These are phyloP conservation scores for Trichoderma arundinaceum DNA, from an alignment of 2,329 filamentous ascomycete genomes.

Conservation along the genomic window DNA sequence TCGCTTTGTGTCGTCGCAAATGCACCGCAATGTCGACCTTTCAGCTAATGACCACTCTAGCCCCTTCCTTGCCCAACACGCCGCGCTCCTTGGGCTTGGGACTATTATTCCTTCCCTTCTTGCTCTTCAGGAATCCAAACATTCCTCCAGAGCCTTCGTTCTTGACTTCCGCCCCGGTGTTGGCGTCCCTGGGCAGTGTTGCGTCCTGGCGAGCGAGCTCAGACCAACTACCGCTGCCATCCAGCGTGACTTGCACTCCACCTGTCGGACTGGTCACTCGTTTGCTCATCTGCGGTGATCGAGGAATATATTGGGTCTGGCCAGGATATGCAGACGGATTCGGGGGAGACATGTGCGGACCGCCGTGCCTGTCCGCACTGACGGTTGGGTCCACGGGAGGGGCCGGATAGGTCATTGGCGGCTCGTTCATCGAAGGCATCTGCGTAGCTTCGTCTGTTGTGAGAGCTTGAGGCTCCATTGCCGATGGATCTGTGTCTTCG, in stretches of 20 bases:
- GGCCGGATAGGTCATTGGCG: slow-evolving; percentile 29
- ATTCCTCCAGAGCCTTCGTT: slow-evolving; percentile 73
- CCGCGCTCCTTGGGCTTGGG: slow-evolving; percentile 94
- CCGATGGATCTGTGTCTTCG: slow-evolving; percentile 5
- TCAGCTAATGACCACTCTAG: slow-evolving; percentile 77
- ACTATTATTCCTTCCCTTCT: slow-evolving; percentile 87
- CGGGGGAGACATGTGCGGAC: slow-evolving; percentile 37
- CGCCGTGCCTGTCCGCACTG: slow-evolving; percentile 1
- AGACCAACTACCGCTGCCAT: slow-evolving; percentile 88
- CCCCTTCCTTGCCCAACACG: slow-evolving; percentile 92
- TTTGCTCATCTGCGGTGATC: slow-evolving; percentile 62
- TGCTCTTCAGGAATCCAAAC: slow-evolving; percentile 86
- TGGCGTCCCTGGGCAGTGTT: slow-evolving; percentile 72
- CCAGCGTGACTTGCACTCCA: slow-evolving; percentile 88
- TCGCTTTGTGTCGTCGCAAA: not conserved
- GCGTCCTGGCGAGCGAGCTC: slow-evolving; percentile 85
- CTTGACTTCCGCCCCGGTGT: slow-evolving; percentile 58
- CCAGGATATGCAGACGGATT: slow-evolving; percentile 50
- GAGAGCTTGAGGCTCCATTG: slow-evolving; percentile 51
- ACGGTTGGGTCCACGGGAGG: slow-evolving; percentile 24
- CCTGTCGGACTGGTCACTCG: slow-evolving; percentile 78
- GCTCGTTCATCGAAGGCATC: slow-evolving; percentile 40
- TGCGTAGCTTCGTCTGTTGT: slow-evolving; percentile 58
- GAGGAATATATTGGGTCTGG: slow-evolving; percentile 53
- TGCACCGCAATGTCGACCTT: not conserved